phyloP scores from a whole-genome alignment of 495 filamentous ascomycete genomes.

The Pseudomonodictys pantanalensis region DNA sequence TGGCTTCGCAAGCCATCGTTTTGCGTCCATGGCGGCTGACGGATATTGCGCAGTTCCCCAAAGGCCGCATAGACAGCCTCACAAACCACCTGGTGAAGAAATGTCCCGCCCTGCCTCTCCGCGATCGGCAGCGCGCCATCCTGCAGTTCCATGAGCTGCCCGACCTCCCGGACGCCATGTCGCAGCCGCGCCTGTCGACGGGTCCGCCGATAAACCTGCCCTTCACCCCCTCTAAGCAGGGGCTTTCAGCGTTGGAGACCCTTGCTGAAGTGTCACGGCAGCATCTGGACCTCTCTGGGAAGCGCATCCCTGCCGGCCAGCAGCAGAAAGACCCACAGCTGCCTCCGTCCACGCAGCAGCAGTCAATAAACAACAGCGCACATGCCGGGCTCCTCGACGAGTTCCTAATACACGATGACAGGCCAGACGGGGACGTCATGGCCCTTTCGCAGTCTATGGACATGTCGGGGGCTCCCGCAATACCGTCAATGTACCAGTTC shows the following conservation, averaged over 20 bases:
- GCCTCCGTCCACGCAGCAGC: conserved; percentile 15
- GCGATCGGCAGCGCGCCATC: conserved; percentile 63
- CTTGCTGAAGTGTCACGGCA: conserved; percentile 80
- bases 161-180: conserved; percentile 32
- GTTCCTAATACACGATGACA: conserved; percentile 33
- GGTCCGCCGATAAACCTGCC: conserved; percentile 33
- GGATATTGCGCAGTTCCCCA: conserved; percentile 61
- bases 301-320: conserved; percentile 18
- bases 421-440: conserved; percentile 14
- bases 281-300: conserved; percentile 39
- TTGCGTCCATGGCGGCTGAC: conserved; percentile 10
- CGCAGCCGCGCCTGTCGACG: background rate
- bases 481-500: conserved; percentile 34
- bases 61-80: conserved; percentile 77
- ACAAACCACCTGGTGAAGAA: conserved; percentile 75
- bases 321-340: too few species aligned
- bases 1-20: too few species aligned
- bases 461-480: conserved; percentile 17
- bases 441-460: conserved; percentile 20
- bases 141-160: conserved; percentile 54
- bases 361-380: conserved; percentile 8
- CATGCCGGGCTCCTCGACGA: conserved; percentile 25
- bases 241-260: conserved; percentile 73
- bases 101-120: conserved; percentile 68
- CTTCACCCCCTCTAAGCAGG: conserved; percentile 43